Conservation (phyloP, 495 filamentous ascomycete genomes). For the Pseudoneurospora amorphoporcata region DNA sequence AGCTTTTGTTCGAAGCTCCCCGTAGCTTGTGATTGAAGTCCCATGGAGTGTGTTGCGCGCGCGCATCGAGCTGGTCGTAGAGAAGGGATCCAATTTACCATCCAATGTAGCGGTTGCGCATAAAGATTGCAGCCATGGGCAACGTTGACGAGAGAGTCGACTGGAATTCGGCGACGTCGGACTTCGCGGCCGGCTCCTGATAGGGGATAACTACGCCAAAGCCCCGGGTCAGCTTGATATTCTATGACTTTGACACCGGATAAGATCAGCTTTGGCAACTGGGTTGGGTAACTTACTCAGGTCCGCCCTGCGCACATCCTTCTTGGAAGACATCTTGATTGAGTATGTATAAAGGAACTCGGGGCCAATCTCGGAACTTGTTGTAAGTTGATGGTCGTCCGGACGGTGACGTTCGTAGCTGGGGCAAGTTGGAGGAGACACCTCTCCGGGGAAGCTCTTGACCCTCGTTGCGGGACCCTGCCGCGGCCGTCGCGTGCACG, state of each 20-base stretch:
- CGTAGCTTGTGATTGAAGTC: neutral
- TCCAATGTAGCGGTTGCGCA: slow-evolving; percentile 78
- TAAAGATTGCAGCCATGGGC: slow-evolving; percentile 94
- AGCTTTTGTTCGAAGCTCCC: neutral
- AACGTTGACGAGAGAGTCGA: slow-evolving; percentile 73
- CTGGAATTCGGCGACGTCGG: slow-evolving; percentile 36
- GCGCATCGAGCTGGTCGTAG: neutral
- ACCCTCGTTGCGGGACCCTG: neutral
- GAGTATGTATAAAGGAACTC: neutral
- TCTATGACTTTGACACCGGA: slow-evolving; percentile 48
- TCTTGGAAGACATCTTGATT: slow-evolving; percentile 53
- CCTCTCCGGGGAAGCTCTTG: neutral
- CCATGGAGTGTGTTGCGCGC: neutral
- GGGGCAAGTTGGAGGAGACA: neutral
- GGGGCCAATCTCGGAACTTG: neutral
- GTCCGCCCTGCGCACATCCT: slow-evolving; percentile 79
- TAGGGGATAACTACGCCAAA: slow-evolving; percentile 37
- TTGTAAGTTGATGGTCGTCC: neutral
- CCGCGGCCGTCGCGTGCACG: neutral
- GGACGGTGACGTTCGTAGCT: neutral
- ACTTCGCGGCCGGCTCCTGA: slow-evolving; percentile 35
- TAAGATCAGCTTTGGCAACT: slow-evolving; percentile 57
- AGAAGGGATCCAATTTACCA: slow-evolving; percentile 45
- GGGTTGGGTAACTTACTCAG: slow-evolving; percentile 55
- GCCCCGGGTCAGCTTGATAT: slow-evolving; percentile 13